These are phyloP conservation scores for Prunus davidiana DNA, from an alignment of 306 rosid species.

Conservation along the genomic window DNA sequence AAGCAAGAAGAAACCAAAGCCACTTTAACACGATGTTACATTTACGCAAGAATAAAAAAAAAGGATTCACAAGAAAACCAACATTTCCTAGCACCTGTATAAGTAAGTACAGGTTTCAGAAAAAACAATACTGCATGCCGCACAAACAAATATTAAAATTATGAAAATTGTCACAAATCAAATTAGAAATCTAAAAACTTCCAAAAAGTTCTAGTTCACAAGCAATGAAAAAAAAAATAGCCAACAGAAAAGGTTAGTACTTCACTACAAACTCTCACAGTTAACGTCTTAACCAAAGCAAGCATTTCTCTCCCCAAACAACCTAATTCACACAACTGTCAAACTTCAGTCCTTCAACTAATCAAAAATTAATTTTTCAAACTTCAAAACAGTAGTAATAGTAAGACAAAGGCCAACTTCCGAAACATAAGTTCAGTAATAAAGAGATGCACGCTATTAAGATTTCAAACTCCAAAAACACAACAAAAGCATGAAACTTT, in stretches of 20 bases:
- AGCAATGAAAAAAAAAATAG: neutral
- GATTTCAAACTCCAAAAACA: neutral
- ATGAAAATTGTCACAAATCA: neutral
- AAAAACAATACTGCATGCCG: constrained; percentile 1
- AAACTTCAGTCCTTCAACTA: neutral
- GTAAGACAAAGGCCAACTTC: neutral
- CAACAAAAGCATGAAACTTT: constrained; percentile 3
- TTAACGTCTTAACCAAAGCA: constrained; percentile 13
- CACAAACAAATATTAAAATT: neutral
- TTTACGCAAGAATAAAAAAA: neutral
- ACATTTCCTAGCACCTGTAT: neutral
- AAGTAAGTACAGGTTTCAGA: neutral
- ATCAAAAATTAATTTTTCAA: neutral
- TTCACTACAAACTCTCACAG: constrained; percentile 5
- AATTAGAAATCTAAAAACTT: neutral
- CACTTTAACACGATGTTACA: neutral
- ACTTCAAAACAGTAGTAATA: neutral
- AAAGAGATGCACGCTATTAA: neutral
- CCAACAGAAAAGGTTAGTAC: neutral
- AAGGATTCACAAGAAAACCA: neutral
- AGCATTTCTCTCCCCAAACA: constrained; percentile 4
- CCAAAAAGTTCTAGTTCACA: neutral
- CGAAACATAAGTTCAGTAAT: neutral
- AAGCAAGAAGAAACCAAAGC: neutral
- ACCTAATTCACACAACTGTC: constrained; percentile 7